Base-by-base conservation (phyloP, 768 basidiomycete species). In the Cantharellus cinnabarinus region DNA sequence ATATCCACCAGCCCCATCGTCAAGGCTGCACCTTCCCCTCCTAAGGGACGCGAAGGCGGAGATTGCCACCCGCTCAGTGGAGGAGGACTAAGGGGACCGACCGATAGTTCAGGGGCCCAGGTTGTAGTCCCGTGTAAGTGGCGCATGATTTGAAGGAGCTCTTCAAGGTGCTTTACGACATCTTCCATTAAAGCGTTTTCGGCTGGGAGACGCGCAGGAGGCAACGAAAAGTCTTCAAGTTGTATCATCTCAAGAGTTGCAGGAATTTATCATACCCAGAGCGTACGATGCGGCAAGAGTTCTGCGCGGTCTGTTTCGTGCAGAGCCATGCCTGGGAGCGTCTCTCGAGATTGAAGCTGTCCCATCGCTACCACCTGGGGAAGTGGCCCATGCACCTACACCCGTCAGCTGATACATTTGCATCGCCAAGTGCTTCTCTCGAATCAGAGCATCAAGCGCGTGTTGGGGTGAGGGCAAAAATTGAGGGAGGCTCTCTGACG, bases 401-500 rank as follows among this genome's bases (percentile, higher is more conserved):
- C 52, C 10, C 10, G 44, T 10, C 44, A 29, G 29, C 29, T 65
- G 64, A 10, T 68, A 66, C 14, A 56, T 38, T 34, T 60, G 63
- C 39, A 76, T 68, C 34, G 68, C 68, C 5, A 69, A 65, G 39
- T 71, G 68, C 34, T 76, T 67, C 41, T 68, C 66, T 3, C 59
- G 62, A 56, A 70, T 68, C 2, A 77, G 69, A 5, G 59, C 64
- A 5, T 63, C 61, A n/a, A 73, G 64, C 35, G 76, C 75, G 61
- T 71, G 68, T 4, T 72, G 67, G 3, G 72, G 66, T 3, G 74
- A 77, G 2, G 76, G 77, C 4, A 77, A 68, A 60, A 76, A 77
- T 59, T 77, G 76, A 0, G 76, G 76, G 15, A 77, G 68, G 7
- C 74, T 72, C 59, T 75, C 74, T 38, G 73, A 70, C 3, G 71